Evolutionary conservation across 352 stramenopile species (phyloP).

Genomic region (Globisporangium emineosum): DNA sequence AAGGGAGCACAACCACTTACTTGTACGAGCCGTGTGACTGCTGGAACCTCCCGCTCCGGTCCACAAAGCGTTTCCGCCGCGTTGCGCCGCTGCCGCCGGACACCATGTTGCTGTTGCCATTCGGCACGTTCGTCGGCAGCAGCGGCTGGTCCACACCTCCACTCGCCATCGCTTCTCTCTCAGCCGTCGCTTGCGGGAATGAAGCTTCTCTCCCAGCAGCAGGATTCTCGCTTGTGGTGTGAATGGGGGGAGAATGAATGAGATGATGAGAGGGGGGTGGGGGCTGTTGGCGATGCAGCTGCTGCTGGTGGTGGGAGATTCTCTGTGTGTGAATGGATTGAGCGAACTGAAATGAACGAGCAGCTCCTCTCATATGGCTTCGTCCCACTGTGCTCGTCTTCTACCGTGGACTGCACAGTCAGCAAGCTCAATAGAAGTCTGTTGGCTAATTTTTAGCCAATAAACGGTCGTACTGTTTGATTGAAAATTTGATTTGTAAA

Average conservation of each 20-base stretch:
- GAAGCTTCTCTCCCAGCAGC: neutral
- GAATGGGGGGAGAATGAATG: neutral
- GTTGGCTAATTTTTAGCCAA: neutral
- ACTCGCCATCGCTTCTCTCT: neutral
- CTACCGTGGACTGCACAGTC: neutral
- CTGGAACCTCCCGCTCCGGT: conserved; percentile 59
- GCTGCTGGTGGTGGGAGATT: neutral
- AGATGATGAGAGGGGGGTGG: neutral
- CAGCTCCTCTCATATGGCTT: conserved; percentile 10
- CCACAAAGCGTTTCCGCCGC: conserved; percentile 45
- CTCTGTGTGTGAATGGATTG: neutral
- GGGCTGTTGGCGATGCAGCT: conserved; percentile 4
- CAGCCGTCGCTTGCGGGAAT: neutral
- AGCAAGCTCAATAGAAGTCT: conserved; percentile 3
- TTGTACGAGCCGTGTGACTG: conserved; percentile 74
- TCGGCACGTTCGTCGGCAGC: conserved; percentile 19
- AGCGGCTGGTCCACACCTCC: conserved; percentile 29
- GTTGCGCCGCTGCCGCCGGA: conserved; percentile 1
- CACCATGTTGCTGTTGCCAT: conserved; percentile 6
- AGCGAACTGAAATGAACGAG: neutral
- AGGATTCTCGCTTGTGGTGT: no score
- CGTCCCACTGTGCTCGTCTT: conserved; percentile 9
- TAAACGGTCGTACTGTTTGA: neutral
- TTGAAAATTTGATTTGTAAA: neutral
- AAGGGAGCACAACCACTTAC: conserved; percentile 27